These are phyloP conservation scores for Peterozyma toletana DNA, from an alignment of 805 yeast genomes.

Conservation along the genomic window DNA sequence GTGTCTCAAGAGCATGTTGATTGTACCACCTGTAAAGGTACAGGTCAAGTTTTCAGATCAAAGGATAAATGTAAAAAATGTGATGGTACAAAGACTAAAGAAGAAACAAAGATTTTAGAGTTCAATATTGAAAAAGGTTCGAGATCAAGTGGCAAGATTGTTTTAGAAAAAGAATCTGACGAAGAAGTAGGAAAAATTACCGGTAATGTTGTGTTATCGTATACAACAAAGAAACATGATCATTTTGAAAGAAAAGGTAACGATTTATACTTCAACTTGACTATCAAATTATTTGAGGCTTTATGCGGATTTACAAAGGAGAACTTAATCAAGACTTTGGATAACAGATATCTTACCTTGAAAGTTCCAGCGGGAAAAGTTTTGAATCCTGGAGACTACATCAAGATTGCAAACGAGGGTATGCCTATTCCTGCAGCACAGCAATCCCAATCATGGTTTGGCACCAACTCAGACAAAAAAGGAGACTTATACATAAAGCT, in stretches of 20 bases:
- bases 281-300: constrained; percentile 70
- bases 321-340: constrained; percentile 63
- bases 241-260: constrained; percentile 49
- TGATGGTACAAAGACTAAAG: constrained; percentile 51
- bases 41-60: constrained; percentile 49
- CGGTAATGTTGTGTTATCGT: constrained; percentile 70
- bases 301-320: constrained; percentile 71
- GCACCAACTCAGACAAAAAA: constrained; percentile 21
- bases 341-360: constrained; percentile 65
- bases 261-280: constrained; percentile 56
- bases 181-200: constrained; percentile 63
- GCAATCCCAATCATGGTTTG: constrained; percentile 11
- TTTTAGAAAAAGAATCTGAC: constrained; percentile 67
- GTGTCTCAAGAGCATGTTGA: constrained; percentile 52
- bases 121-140: constrained; percentile 74
- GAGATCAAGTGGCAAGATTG: constrained; percentile 50
- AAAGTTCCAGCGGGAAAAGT: constrained; percentile 75
- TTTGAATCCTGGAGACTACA: constrained; percentile 63
- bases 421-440: constrained; percentile 56
- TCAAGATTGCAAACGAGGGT: constrained; percentile 68
- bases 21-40: constrained; percentile 68
- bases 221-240: constrained; percentile 40
- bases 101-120: constrained; percentile 67
- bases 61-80: constrained; percentile 79
- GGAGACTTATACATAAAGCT: constrained; percentile 71